Percentiles rank a stretch among this genome's conserved stretches.
These are phyloP conservation scores for Russula compacta DNA, from an alignment of 768 basidiomycete species.

Conservation along the genomic window DNA sequence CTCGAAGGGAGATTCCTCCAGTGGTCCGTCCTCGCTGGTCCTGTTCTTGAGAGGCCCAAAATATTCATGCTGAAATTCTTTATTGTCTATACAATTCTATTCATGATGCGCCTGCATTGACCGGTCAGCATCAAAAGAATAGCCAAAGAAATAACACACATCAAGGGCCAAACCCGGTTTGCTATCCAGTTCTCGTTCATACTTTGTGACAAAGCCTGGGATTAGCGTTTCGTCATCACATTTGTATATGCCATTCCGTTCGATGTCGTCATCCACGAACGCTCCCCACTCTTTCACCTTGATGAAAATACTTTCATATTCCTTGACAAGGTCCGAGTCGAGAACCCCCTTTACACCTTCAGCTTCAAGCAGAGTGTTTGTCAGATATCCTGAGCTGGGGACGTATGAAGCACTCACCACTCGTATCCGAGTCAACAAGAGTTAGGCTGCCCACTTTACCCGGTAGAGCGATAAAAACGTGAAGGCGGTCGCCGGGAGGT, in stretches of 20 bases:
- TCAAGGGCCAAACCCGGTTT: neutral
- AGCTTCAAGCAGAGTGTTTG: neutral
- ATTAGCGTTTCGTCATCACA: neutral
- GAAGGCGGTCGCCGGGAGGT: neutral
- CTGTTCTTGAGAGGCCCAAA: neutral
- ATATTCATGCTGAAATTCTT: neutral
- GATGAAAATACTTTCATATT: too few relatives aligned
- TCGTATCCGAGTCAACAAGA: neutral
- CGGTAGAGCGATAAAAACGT: neutral
- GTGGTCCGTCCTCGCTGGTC: neutral
- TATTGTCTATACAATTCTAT: neutral
- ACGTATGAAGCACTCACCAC: too few relatives aligned
- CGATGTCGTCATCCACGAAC: too few relatives aligned
- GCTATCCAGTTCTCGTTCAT: neutral
- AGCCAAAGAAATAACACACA: neutral
- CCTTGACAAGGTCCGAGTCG: too few relatives aligned
- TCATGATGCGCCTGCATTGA: neutral
- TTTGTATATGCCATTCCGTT: neutral
- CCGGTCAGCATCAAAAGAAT: neutral
- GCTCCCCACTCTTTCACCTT: neutral
- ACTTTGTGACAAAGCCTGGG: neutral
- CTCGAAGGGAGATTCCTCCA: neutral
- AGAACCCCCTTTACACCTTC: neutral
- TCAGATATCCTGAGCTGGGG: too few relatives aligned
- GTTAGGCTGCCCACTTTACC: too few relatives aligned